Percentiles rank a stretch among this genome's conserved stretches.
These are phyloP conservation scores for Fusarium sp. DNA, from an alignment of 2,329 filamentous ascomycete genomes.

Conservation along the genomic window DNA sequence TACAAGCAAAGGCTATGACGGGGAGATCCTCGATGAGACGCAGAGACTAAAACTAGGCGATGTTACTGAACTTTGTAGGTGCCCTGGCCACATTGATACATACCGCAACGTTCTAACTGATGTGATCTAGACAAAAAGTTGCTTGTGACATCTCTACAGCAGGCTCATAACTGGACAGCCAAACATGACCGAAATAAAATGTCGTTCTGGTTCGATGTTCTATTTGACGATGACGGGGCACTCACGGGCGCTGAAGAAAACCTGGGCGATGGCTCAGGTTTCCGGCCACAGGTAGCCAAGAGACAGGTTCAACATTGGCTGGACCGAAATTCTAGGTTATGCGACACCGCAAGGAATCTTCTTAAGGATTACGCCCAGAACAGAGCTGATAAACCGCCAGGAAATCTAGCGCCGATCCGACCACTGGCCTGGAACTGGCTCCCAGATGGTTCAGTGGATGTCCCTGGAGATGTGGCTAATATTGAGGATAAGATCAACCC, in stretches of 20 bases:
- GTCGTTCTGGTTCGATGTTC: slow-evolving; percentile 75
- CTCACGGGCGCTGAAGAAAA: slow-evolving; percentile 65
- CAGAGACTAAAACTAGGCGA: slow-evolving; percentile 71
- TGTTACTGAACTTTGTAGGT: slow-evolving; percentile 74
- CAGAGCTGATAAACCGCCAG: slow-evolving; percentile 63
- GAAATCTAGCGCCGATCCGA: slow-evolving; percentile 64
- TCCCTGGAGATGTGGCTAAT: slow-evolving; percentile 52
- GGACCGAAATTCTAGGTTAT: slow-evolving; percentile 71
- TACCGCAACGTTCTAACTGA: slow-evolving; percentile 7
- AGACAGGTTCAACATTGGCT: slow-evolving; percentile 74
- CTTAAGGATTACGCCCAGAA: slow-evolving; percentile 68
- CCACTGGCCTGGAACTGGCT: slow-evolving; percentile 70
- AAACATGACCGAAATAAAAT: slow-evolving; percentile 79
- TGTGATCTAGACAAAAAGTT: slow-evolving; percentile 71
- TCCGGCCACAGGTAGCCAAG: slow-evolving; percentile 69
- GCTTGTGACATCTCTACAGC: slow-evolving; percentile 74
- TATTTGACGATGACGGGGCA: slow-evolving; percentile 70
- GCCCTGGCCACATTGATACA: not conserved
- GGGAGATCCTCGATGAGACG: slow-evolving; percentile 70
- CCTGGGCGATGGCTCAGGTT: slow-evolving; percentile 65
- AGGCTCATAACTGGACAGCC: slow-evolving; percentile 77
- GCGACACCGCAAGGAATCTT: slow-evolving; percentile 66
- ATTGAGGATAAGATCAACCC: slow-evolving; percentile 62
- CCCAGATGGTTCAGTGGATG: slow-evolving; percentile 55
- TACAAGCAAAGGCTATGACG: slow-evolving; percentile 75